Evolutionary conservation across 257 asterid species (phyloP).

Genomic region (Hygrophila difformis): DNA sequence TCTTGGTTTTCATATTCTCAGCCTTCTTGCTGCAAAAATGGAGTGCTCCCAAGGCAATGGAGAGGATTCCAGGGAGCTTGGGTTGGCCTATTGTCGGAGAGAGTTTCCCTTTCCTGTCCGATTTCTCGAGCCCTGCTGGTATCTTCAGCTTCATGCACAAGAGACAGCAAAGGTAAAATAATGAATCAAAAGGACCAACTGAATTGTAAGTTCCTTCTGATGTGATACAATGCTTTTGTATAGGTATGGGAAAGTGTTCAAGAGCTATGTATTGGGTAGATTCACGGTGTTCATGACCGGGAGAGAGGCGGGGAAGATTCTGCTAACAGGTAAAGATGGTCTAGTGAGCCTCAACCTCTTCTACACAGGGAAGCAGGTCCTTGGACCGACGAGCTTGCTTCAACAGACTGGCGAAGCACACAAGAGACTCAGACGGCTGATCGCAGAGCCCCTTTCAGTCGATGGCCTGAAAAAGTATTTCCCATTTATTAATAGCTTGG

Average conservation of each 20-base stretch:
- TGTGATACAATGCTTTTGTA: conserved; percentile 3
- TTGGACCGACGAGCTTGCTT: conserved; percentile 79
- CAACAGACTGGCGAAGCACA: conserved; percentile 76
- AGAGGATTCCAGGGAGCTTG: conserved; percentile 58
- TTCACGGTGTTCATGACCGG: conserved; percentile 73
- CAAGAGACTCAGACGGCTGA: conserved; percentile 55
- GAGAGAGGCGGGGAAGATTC: conserved; percentile 65
- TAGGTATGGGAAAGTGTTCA: conserved; percentile 94
- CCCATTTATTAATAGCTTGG: conserved; percentile 60
- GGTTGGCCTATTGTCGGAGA: conserved; percentile 92
- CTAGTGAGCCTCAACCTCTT: conserved; percentile 72
- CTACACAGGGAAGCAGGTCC: conserved; percentile 78
- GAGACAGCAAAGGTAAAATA: conserved; percentile 56
- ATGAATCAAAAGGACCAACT: not conserved
- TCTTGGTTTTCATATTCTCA: conserved; percentile 24
- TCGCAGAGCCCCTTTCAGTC: conserved; percentile 69
- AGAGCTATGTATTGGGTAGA: conserved; percentile 70
- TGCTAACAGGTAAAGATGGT: conserved; percentile 81
- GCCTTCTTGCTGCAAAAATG: conserved; percentile 30
- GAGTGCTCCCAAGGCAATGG: conserved; percentile 51
- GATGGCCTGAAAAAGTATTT: conserved; percentile 62
- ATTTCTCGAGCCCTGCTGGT: conserved; percentile 62
- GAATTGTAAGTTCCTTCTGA: not conserved
- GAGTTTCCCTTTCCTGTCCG: conserved; percentile 55
- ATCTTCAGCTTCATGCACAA: conserved; percentile 64